These are phyloP conservation scores for Cyberlindnera galapagoensis DNA, from an alignment of 805 yeast species.

Conservation along the genomic window DNA sequence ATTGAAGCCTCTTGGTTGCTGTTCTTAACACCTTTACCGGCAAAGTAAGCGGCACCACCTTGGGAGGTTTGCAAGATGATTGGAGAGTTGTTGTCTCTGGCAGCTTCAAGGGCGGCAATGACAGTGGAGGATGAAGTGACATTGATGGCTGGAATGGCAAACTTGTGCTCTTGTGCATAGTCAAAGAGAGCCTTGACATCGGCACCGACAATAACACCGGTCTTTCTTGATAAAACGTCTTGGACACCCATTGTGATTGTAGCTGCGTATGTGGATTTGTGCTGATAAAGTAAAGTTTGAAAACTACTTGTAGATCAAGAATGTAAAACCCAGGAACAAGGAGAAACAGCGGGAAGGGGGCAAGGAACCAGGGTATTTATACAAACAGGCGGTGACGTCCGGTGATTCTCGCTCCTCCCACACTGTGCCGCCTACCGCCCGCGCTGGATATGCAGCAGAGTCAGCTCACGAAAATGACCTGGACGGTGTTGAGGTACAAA, in stretches of 20 bases:
- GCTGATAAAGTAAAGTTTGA: not conserved
- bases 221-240: constrained; percentile 79
- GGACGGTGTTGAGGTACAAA: too few relatives aligned
- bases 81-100: constrained; percentile 91
- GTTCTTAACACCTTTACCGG: constrained; percentile 98
- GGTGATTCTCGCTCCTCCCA: too few relatives aligned
- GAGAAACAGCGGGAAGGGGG: not conserved
- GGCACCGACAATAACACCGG: constrained; percentile 99
- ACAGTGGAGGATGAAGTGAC: constrained; percentile 97
- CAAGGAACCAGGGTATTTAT: constrained; percentile 1
- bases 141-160: constrained; percentile 98
- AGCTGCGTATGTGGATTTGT: not conserved
- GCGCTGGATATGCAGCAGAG: too few relatives aligned
- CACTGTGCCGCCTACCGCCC: too few relatives aligned
- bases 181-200: constrained; percentile 80
- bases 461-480: too few relatives aligned
- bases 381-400: constrained; percentile 1
- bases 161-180: constrained; percentile 88
- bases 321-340: not conserved
- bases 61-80: constrained; percentile 94
- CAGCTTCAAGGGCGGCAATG: constrained; percentile 95
- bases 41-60: constrained; percentile 99
- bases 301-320: not conserved
- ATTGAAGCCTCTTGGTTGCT: constrained; percentile 90
- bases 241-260: constrained; percentile 45